Base-by-base conservation (phyloP, 495 filamentous ascomycete species). In the Cryomyces minteri region DNA sequence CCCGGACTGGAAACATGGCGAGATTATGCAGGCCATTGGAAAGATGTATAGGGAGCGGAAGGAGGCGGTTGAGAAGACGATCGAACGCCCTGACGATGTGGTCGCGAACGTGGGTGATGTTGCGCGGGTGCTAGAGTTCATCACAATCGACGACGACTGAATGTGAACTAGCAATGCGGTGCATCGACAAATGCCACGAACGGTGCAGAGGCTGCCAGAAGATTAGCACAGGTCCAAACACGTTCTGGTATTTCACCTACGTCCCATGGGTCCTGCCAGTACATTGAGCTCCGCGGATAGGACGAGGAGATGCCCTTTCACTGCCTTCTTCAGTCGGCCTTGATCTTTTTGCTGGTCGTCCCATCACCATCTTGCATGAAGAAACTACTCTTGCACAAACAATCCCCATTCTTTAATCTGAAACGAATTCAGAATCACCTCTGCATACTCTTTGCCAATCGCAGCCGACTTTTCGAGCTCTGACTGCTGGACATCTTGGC, bases 371-470 rank as follows among this genome's bases (percentile, higher is more conserved):
- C 18, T 25, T 2, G 18, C 18, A 25, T 25, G 18, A 25, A 25
- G 18, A 25, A 25, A 25, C 18, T 25, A 25, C 18, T 25, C 18
- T 25, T 48, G 32, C n/a, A 57, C 73, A 62, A 95, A 95, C 32
- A 96, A 61, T 10, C 67, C 67, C 85, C 84, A 95, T 62, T 92
- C 79, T 64, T 73, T 73, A 39, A 98, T 68, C 54, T 82, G 75
- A 48, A 98, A 74, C 7, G 58, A 77, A 56, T 67, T 67, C 64
- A 80, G 71, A 49, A 94, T 71, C 58, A 64, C 71, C 18, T 68
- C 64, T 37, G 68, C 63, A 48, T 71, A 65, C 51, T 77, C 63
- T 45, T 80, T 65, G 1, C 18, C 18, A 25, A 25, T 25, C 32
- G 71, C 81, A 52, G 68, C 65, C 12, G 73, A 73, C 60, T 74